Evolutionary conservation across 2,329 filamentous ascomycete genomes (phyloP).

Genomic region (Diplodia mutila): DNA sequence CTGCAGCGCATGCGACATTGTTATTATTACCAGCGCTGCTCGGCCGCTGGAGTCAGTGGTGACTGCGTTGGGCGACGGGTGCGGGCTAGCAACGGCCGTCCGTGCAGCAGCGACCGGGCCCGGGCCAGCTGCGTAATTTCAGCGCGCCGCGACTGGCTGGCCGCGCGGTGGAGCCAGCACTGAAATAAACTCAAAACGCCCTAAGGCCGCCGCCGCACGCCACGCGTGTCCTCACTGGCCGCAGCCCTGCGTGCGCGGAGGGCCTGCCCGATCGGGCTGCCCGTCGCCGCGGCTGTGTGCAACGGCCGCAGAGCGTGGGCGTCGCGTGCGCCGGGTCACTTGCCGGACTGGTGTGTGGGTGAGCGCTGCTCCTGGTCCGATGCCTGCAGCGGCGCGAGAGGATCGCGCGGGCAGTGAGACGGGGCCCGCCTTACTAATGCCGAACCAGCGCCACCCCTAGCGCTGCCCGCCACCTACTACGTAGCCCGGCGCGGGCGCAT

Average conservation of each 20-base stretch:
- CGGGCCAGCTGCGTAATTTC: conserved; percentile 22
- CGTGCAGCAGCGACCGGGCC: conserved; percentile 26
- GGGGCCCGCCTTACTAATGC: conserved; percentile 18
- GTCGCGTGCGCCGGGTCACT: conserved; percentile 22
- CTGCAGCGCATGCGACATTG: conserved; percentile 40
- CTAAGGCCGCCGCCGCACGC: conserved; percentile 28
- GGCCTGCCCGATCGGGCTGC: conserved; percentile 16
- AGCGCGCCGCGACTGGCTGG: conserved; percentile 20
- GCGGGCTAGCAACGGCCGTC: conserved; percentile 38
- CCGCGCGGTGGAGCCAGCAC: conserved; percentile 19
- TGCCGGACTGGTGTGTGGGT: conserved; percentile 20
- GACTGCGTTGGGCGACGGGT: conserved; percentile 33
- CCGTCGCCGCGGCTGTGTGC: conserved; percentile 20
- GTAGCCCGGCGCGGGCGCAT: conserved; percentile 19
- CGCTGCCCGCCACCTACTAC: conserved; percentile 6
- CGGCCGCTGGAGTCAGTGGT: conserved; percentile 26
- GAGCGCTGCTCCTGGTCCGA: conserved; percentile 16
- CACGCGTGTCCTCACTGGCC: conserved; percentile 22
- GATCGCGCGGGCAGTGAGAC: conserved; percentile 10
- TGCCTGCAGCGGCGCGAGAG: conserved; percentile 16
- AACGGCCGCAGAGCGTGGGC: conserved; percentile 25
- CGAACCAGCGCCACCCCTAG: conserved; percentile 15
- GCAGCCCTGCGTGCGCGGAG: conserved; percentile 21
- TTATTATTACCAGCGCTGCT: conserved; percentile 41
- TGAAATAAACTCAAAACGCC: conserved; percentile 30